A percentile compares a stretch with the other conserved stretches of the same genome.
Conservation (phyloP, 306 rosid species). For the Dalbergia cultrata region DNA sequence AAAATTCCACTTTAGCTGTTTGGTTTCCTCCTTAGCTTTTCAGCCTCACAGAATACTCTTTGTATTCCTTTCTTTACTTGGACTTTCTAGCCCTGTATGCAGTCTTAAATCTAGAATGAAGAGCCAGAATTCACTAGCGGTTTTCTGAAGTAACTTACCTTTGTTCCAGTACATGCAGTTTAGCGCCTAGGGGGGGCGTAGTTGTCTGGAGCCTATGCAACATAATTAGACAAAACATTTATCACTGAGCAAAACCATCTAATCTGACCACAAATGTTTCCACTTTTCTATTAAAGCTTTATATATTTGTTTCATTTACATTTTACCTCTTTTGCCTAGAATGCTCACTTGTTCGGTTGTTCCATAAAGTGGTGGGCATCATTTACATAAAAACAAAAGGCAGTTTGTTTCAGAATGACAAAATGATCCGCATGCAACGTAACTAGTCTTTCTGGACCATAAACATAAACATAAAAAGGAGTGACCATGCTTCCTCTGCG, state of each 20-base stretch:
- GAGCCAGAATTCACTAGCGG: too few species aligned
- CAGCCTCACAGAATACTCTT: too few species aligned
- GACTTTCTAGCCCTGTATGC: too few species aligned
- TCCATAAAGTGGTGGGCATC: background rate
- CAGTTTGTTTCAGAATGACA: background rate
- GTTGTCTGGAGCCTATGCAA: slow-evolving; percentile 7
- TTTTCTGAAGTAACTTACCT: too few species aligned
- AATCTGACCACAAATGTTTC: background rate
- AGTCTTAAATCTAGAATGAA: too few species aligned
- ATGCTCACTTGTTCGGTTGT: background rate
- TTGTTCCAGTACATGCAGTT: too few species aligned
- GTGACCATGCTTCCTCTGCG: background rate
- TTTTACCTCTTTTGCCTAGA: too few species aligned
- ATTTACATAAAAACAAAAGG: background rate
- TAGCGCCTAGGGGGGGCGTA: background rate
- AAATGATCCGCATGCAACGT: slow-evolving; percentile 13
- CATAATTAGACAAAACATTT: slow-evolving; percentile 10
- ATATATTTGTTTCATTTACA: too few species aligned
- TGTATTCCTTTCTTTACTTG: too few species aligned
- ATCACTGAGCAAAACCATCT: slow-evolving; percentile 2
- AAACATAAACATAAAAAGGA: background rate
- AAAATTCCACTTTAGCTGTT: too few species aligned
- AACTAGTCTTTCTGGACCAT: background rate
- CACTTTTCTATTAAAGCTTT: background rate
- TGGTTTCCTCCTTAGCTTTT: too few species aligned